phyloP scores from a whole-genome alignment of 2,329 filamentous ascomycete genomes.

The Cladosporium colombiae region DNA sequence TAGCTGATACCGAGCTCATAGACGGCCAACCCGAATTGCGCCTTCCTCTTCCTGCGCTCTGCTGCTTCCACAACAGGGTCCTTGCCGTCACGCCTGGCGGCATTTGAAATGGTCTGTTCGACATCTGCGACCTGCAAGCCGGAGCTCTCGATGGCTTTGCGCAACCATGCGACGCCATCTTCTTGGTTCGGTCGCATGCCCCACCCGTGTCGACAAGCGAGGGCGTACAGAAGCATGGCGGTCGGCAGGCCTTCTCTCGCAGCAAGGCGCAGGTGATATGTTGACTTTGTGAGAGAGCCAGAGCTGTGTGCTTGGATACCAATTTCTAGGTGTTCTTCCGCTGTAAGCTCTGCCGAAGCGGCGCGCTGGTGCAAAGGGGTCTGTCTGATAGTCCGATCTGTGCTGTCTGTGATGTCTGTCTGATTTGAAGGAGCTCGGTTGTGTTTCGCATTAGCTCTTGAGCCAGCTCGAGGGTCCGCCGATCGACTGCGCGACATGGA shows the following conservation, averaged over 20 bases:
- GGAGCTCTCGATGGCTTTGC: slow-evolving; percentile 83
- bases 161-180: slow-evolving; percentile 89
- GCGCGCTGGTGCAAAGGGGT: slow-evolving; percentile 52
- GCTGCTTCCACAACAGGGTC: slow-evolving; percentile 58
- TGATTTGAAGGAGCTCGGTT: slow-evolving; percentile 36
- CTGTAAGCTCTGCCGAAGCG: slow-evolving; percentile 68
- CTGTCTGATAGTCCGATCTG: slow-evolving; percentile 47
- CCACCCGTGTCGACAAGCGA: slow-evolving; percentile 96
- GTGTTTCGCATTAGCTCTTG: slow-evolving; percentile 31
- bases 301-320: slow-evolving; percentile 88
- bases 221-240: slow-evolving; percentile 91
- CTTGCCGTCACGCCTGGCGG: slow-evolving; percentile 51
- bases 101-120: slow-evolving; percentile 25
- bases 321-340: slow-evolving; percentile 86
- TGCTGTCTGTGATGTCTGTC: slow-evolving; percentile 34
- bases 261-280: slow-evolving; percentile 89
- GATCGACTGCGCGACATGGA: slow-evolving; percentile 31
- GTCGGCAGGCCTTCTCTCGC: slow-evolving; percentile 84
- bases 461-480: slow-evolving; percentile 31
- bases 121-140: slow-evolving; percentile 21
- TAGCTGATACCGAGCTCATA: slow-evolving; percentile 96
- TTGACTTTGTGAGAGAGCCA: slow-evolving; percentile 87
- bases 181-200: slow-evolving; percentile 90
- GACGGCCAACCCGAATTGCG: slow-evolving; percentile 91
- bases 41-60: slow-evolving; percentile 80